Conservation (phyloP, 208 protist species). For the Wallacemonas sp. region DNA sequence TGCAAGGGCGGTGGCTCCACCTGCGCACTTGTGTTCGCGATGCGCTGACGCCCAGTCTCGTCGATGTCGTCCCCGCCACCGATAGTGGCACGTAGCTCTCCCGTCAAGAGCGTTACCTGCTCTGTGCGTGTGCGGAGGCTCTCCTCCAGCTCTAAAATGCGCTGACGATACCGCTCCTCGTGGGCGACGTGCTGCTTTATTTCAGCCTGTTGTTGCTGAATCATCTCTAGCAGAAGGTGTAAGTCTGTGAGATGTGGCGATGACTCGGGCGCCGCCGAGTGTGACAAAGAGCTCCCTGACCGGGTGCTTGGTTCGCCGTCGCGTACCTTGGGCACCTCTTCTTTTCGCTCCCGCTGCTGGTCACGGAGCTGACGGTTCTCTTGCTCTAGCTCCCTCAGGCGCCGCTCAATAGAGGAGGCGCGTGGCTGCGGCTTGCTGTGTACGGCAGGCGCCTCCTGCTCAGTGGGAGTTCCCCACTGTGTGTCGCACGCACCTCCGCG, state of each 20-base stretch:
- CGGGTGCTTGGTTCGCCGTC: neutral
- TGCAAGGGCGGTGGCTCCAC: no score
- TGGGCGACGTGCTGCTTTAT: conserved; percentile 40
- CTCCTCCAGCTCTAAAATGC: conserved; percentile 52
- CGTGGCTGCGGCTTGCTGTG: no score
- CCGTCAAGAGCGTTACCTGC: conserved; percentile 11
- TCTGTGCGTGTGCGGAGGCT: conserved; percentile 22
- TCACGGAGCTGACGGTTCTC: neutral
- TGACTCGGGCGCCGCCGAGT: no score
- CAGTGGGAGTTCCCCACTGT: no score
- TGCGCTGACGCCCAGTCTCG: conserved; percentile 8
- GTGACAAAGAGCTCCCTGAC: no score
- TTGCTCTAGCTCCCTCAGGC: neutral
- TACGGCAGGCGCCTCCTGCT: no score
- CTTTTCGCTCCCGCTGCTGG: neutral
- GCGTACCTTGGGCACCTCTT: neutral
- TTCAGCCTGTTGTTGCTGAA: conserved; percentile 50
- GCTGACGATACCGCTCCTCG: conserved; percentile 52
- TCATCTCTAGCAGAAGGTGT: conserved; percentile 26
- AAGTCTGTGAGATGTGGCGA: no score
- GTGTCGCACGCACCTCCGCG: neutral
- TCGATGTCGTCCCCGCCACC: no score
- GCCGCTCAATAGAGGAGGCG: neutral
- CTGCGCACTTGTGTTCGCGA: neutral
- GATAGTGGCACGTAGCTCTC: neutral